Evolutionary conservation across 1,139 yeast genomes (phyloP), one percentile per base, ranked within the genome.

Genomic region (Saccharomyces hybrid): DNA sequence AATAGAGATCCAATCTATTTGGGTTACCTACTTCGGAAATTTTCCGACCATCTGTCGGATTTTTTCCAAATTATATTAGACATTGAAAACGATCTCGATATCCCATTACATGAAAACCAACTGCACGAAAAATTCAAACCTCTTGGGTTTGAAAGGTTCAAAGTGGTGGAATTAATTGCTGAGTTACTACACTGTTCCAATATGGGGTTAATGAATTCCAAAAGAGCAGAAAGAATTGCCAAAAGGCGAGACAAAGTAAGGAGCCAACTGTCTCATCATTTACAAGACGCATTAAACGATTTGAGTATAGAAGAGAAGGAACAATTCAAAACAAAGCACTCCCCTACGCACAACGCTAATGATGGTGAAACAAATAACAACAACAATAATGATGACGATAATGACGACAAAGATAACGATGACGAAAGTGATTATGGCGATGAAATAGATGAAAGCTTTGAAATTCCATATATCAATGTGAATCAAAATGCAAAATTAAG

Each of bases 141-240:
- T 0, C 75, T 93, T 44, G 99, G 99, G 0, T 91, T 91, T 71
- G 98, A 93, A 73, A 78, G 98, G 62, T 93, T 95, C 73, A 88
- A 91, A 69, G 87, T 93, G 52, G 93, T 97, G 69, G 99, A 95
- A 72, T 77, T 93, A 59, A 83, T 93, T 59, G 99, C 99, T 0
- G 99, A 93, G 70, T 77, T 93, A 52, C 78, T 93, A 56, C 99
- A 93, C 71, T 93, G 99, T 67, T 89, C 97, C 27, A 93, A 93
- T 71, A 95, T 95, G 99, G 95, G 93, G 0, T 75, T 93, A 49
- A 77, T 93, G 60, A 93, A 93, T 68, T 96, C 91, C 60, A 84
- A 83, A 57, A 80, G 82, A 59, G 97, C 97, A 11, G 95, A 82
- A 65, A 82, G 78, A 42, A 83, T 88, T 47, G 96, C 91, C 1